phyloP scores from a whole-genome alignment of 2,329 filamentous ascomycete genomes.

The Botrytis fabae region DNA sequence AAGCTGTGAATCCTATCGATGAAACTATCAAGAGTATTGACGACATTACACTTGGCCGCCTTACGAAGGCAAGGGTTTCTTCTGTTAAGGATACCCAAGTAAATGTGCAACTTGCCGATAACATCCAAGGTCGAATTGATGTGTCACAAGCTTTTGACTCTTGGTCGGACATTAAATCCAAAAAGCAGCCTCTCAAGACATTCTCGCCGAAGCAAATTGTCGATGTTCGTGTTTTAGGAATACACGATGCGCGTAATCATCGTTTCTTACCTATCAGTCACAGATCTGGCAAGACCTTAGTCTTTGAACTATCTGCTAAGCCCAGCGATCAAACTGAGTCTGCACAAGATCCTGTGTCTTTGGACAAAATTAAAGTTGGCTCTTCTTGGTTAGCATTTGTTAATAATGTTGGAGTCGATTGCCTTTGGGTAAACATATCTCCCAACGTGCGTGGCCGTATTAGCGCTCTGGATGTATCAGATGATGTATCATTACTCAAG shows the following conservation, averaged over 20 bases:
- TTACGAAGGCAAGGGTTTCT: conserved; percentile 75
- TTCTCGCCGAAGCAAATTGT: conserved; percentile 73
- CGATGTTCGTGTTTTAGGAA: conserved; percentile 74
- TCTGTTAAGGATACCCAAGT: conserved; percentile 89
- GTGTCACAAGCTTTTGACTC: conserved; percentile 86
- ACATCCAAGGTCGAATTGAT: conserved; percentile 89
- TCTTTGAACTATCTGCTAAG: conserved; percentile 86
- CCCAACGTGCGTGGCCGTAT: conserved; percentile 85
- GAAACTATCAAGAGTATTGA: conserved; percentile 61
- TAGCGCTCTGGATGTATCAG: conserved; percentile 78
- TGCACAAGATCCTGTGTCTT: conserved; percentile 63
- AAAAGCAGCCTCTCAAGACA: conserved; percentile 74
- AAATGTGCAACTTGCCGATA: conserved; percentile 85
- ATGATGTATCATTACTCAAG: conserved; percentile 77
- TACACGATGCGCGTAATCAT: conserved; percentile 88
- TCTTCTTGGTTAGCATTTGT: conserved; percentile 79
- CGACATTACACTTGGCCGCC: conserved; percentile 71
- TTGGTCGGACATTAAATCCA: conserved; percentile 83
- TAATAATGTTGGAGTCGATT: conserved; percentile 81
- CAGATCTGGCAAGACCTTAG: conserved; percentile 71
- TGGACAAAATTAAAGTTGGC: conserved; percentile 72
- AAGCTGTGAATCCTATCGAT: conserved; percentile 64
- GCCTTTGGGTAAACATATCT: conserved; percentile 87
- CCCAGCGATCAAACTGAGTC: conserved; percentile 54
- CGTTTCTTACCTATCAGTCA: conserved; percentile 91